Percentiles rank a stretch among this genome's conserved stretches.
Conservation (phyloP, 106 monocot species). For the Dendrobium catenatum region DNA sequence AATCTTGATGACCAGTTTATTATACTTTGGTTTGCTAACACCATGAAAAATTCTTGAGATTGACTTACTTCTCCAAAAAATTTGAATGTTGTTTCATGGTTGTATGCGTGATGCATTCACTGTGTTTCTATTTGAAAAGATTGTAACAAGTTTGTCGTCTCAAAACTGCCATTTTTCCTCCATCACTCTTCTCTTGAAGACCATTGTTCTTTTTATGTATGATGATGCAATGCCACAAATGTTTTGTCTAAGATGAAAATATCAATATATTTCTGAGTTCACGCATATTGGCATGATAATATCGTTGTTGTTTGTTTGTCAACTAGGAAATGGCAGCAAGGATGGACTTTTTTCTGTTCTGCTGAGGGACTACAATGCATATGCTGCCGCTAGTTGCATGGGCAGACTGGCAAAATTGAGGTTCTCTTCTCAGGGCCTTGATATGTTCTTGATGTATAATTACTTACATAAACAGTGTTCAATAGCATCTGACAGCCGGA, state of each 20-base stretch:
- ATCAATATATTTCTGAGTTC: background rate
- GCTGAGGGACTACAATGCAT: conserved; percentile 82
- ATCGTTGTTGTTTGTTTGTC: conserved; percentile 6
- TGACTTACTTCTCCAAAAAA: background rate
- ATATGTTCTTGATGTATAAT: background rate
- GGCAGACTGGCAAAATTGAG: conserved; percentile 93
- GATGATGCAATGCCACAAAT: background rate
- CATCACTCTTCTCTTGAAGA: background rate
- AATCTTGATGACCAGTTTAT: background rate
- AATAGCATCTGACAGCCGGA: background rate
- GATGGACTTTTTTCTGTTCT: conserved; percentile 90
- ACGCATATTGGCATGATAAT: background rate
- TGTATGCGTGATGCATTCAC: background rate
- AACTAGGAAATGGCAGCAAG: conserved; percentile 89
- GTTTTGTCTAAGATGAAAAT: background rate
- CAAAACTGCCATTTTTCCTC: background rate
- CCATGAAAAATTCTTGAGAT: background rate
- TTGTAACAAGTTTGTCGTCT: background rate
- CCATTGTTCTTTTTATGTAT: background rate
- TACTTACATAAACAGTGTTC: background rate
- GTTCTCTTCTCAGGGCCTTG: conserved; percentile 27
- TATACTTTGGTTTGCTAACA: background rate
- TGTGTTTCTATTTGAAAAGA: background rate
- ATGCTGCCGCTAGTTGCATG: conserved; percentile 98
- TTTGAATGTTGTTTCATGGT: background rate